These are phyloP conservation scores for Murraya koenigii DNA, from an alignment of 345 rosid species.

Conservation along the genomic window DNA sequence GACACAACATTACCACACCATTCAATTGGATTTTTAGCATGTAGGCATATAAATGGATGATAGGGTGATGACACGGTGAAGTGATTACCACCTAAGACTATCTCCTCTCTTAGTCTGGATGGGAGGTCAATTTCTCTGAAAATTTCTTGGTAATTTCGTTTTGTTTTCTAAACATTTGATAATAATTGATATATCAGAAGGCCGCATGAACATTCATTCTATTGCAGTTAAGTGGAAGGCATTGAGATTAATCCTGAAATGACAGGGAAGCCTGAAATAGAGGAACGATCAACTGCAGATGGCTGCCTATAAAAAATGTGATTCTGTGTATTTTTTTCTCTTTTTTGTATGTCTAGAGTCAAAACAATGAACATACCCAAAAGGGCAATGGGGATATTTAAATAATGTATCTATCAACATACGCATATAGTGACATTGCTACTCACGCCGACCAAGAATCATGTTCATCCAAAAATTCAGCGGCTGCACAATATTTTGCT, in stretches of 20 bases:
- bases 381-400: not conserved
- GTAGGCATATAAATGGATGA: too few species aligned
- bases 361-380: not conserved
- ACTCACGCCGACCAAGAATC: not conserved
- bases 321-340: not conserved
- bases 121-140: too few species aligned
- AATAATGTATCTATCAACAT: not conserved
- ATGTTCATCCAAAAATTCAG: not conserved
- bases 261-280: too few species aligned
- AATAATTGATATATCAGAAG: not conserved
- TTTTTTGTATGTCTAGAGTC: not conserved
- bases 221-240: too few species aligned
- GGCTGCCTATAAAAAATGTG: not conserved
- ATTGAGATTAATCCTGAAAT: too few species aligned
- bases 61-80: too few species aligned
- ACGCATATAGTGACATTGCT: not conserved
- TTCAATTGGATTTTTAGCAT: too few species aligned
- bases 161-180: not conserved
- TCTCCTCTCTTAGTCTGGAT: too few species aligned
- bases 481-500: not conserved
- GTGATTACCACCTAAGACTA: too few species aligned
- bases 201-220: not conserved
- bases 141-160: not conserved
- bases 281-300: not conserved
- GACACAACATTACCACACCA: too few species aligned